A percentile compares a stretch with the other conserved stretches of the same genome.
Evolutionary conservation across 345 rosid genomes (phyloP).

Genomic region (Ailanthus altissimus): DNA sequence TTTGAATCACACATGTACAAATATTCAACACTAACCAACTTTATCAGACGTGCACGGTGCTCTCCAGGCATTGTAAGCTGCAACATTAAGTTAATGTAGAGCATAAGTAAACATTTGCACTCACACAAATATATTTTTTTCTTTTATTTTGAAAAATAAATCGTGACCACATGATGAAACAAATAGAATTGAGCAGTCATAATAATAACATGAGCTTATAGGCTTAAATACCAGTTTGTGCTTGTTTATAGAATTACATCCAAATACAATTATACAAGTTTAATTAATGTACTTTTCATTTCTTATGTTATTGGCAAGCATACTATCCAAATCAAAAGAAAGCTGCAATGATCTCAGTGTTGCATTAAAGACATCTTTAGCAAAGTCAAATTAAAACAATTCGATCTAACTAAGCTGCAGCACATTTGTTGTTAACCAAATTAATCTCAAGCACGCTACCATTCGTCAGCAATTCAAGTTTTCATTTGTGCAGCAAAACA

Average conservation of each 20-base stretch:
- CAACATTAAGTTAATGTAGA: slow-evolving; percentile 23
- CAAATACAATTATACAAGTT: no score
- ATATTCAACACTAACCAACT: slow-evolving; percentile 64
- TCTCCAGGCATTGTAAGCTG: slow-evolving; percentile 93
- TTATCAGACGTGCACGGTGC: slow-evolving; percentile 71
- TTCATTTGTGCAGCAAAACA: background rate
- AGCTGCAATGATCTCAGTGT: background rate
- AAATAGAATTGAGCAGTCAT: background rate
- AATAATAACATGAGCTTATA: background rate
- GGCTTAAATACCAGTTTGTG: background rate
- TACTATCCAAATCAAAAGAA: background rate
- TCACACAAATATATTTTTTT: background rate
- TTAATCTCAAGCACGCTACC: background rate
- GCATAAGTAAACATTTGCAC: background rate
- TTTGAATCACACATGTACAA: background rate
- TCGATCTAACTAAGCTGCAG: background rate
- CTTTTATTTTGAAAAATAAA: background rate
- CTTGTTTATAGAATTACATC: background rate
- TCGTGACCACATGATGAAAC: background rate
- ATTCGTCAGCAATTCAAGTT: background rate
- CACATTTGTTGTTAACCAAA: background rate
- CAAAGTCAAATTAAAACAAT: background rate
- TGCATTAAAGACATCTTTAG: background rate
- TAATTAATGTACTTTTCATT: background rate
- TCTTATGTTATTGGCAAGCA: background rate